A percentile compares a stretch with the other conserved stretches of the same genome.
phyloP scores from a whole-genome alignment of 2,329 filamentous ascomycete genomes.

The Blastomyces emzantsi region DNA sequence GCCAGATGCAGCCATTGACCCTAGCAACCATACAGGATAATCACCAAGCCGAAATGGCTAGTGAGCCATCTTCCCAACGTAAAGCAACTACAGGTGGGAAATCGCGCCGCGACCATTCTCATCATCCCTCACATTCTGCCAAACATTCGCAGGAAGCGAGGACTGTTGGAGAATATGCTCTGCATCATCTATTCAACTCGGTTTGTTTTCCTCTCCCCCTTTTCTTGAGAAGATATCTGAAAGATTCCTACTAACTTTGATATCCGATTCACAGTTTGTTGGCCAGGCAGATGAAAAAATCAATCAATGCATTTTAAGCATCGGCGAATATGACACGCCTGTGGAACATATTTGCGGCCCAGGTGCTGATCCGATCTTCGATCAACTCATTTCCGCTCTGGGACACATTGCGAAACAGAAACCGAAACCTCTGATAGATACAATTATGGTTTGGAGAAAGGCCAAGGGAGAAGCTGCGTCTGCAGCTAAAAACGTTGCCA shows the following conservation, averaged over 20 bases:
- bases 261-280: constrained; percentile 57
- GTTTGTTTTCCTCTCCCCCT: constrained; percentile 40
- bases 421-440: constrained; percentile 90
- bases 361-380: constrained; percentile 78
- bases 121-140: constrained; percentile 67
- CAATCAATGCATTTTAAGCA: constrained; percentile 71
- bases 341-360: constrained; percentile 87
- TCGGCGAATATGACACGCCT: constrained; percentile 69
- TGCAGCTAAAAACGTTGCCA: constrained; percentile 46
- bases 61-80: constrained; percentile 26
- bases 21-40: constrained; percentile 34
- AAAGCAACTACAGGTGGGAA: constrained; percentile 53
- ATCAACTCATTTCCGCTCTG: constrained; percentile 85
- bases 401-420: constrained; percentile 92
- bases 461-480: constrained; percentile 84
- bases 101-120: constrained; percentile 58
- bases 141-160: constrained; percentile 66
- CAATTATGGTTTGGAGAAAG: constrained; percentile 97
- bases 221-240: neutral
- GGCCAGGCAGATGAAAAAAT: constrained; percentile 95
- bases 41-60: constrained; percentile 23
- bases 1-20: constrained; percentile 22
- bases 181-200: constrained; percentile 93
- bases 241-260: constrained; percentile 25
- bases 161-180: constrained; percentile 94